These are phyloP conservation scores for Sideroxylon spinosum DNA, from an alignment of 179 eudicot species.

Conservation along the genomic window DNA sequence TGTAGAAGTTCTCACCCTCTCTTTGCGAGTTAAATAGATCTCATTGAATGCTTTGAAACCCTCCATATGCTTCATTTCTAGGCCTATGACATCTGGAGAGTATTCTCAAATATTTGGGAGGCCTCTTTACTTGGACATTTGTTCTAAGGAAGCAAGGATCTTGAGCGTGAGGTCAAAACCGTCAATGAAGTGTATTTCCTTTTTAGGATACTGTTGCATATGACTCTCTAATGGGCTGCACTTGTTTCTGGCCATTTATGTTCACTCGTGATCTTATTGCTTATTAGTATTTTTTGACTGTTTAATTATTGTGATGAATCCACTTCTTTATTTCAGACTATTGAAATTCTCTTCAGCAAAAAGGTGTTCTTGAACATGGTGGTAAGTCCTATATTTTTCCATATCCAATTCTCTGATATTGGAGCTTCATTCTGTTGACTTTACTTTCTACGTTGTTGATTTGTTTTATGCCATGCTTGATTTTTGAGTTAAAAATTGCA, in stretches of 20 bases:
- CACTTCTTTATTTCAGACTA: conserved; percentile 58
- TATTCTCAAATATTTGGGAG: neutral
- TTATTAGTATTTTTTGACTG: neutral
- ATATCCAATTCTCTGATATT: neutral
- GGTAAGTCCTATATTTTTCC: conserved; percentile 40
- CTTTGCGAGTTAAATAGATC: neutral
- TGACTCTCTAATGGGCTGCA: neutral
- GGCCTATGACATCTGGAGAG: neutral
- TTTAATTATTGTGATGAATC: conserved; percentile 17
- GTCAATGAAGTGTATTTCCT: neutral
- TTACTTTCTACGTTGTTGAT: neutral
- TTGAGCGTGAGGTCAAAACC: neutral
- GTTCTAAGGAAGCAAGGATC: neutral
- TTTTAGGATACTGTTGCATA: neutral
- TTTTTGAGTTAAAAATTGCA: no score
- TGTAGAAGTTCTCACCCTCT: neutral
- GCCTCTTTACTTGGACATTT: neutral
- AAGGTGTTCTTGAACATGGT: conserved; percentile 77
- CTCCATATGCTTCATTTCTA: neutral
- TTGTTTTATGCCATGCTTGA: neutral
- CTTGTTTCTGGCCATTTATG: neutral
- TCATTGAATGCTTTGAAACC: neutral
- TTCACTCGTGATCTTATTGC: neutral
- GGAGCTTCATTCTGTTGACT: neutral
- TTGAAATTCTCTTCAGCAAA: conserved; percentile 86